Evolutionary conservation across 2,329 filamentous ascomycete species (phyloP).

Genomic region (Phaeosphaeriaceae sp.): DNA sequence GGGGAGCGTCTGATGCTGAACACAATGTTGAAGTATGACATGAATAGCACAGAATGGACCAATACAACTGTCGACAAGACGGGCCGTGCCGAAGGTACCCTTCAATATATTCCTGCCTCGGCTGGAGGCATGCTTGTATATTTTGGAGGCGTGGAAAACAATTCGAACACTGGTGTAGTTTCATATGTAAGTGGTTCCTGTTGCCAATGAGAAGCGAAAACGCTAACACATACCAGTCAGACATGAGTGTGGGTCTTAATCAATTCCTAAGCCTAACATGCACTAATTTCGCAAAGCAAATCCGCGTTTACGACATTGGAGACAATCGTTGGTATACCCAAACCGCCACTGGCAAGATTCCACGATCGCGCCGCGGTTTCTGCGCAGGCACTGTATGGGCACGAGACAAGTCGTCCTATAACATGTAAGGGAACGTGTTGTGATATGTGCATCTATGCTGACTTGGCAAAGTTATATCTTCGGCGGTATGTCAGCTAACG

Average conservation of each 20-base stretch:
- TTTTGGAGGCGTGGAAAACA: conserved; percentile 60
- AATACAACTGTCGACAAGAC: conserved; percentile 60
- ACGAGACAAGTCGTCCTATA: conserved; percentile 65
- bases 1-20: conserved; percentile 49
- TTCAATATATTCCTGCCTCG: conserved; percentile 65
- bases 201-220: background rate
- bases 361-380: conserved; percentile 61
- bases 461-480: conserved; percentile 60
- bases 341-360: conserved; percentile 60
- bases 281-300: conserved; percentile 5
- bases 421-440: conserved; percentile 57
- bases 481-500: conserved; percentile 59
- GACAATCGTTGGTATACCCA: conserved; percentile 66
- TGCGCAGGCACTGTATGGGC: conserved; percentile 67
- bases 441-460: background rate
- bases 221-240: conserved; percentile 20
- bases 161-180: background rate
- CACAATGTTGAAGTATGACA: conserved; percentile 60
- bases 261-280: background rate
- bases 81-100: conserved; percentile 62
- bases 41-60: conserved; percentile 58
- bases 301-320: conserved; percentile 65
- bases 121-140: conserved; percentile 65
- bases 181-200: conserved; percentile 9
- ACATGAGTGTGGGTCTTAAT: conserved; percentile 22